Evolutionary conservation across 2,329 filamentous ascomycete genomes (phyloP).

Genomic region (Mycocentrospora acerina): DNA sequence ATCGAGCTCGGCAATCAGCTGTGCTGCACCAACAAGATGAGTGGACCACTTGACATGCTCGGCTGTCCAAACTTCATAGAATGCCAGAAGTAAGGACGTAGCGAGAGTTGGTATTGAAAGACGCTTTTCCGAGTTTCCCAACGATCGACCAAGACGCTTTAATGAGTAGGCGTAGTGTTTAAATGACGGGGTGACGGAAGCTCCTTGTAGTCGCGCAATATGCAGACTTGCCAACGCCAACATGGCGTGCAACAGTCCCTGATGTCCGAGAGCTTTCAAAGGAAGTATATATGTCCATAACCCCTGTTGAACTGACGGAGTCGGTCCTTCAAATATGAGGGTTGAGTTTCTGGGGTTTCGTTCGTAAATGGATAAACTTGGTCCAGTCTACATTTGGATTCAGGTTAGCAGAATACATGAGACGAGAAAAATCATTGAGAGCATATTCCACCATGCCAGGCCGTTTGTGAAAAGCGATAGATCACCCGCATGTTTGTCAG

Average conservation of each 20-base stretch:
- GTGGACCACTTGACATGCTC: constrained; percentile 96
- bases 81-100: constrained; percentile 80
- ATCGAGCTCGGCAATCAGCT: constrained; percentile 80
- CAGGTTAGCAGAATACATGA: constrained; percentile 7
- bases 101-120: constrained; percentile 81
- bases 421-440: background rate
- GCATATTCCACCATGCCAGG: background rate
- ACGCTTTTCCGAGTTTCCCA: constrained; percentile 69
- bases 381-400: constrained; percentile 60
- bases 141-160: constrained; percentile 73
- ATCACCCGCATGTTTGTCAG: background rate
- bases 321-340: constrained; percentile 59
- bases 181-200: constrained; percentile 75
- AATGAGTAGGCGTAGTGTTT: constrained; percentile 91
- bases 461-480: background rate
- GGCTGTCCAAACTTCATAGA: constrained; percentile 92
- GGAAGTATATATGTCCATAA: constrained; percentile 74
- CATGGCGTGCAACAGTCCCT: constrained; percentile 87
- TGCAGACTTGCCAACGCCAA: constrained; percentile 84
- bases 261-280: constrained; percentile 77
- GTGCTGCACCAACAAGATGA: constrained; percentile 80
- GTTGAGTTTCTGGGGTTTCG: constrained; percentile 74
- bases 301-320: constrained; percentile 34
- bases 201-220: constrained; percentile 77
- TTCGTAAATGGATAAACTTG: constrained; percentile 84